These are phyloP conservation scores for Gymnopilus dilepis DNA, from an alignment of 768 basidiomycete genomes.

Conservation along the genomic window DNA sequence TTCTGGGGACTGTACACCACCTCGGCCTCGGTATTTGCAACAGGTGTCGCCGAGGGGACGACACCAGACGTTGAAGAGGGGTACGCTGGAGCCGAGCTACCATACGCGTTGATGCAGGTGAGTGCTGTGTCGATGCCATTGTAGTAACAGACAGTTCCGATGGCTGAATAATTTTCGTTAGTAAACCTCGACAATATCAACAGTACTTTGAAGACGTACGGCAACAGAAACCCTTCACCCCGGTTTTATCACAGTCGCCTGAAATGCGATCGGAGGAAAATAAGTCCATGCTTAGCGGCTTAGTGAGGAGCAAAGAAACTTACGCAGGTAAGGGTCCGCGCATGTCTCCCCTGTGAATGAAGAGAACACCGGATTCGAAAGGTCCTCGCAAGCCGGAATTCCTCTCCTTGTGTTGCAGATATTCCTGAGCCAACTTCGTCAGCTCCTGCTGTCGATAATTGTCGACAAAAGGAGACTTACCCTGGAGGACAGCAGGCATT, in stretches of 20 bases:
- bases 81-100: background rate
- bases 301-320: background rate
- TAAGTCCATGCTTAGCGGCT: background rate
- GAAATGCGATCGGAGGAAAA: background rate
- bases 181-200: background rate
- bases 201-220: background rate
- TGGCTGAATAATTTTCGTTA: background rate
- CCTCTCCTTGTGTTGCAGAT: background rate
- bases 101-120: background rate
- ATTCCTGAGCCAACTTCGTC: too few species aligned
- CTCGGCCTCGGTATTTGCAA: background rate
- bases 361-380: background rate
- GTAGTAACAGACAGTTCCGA: background rate
- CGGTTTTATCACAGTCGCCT: background rate
- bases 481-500: too few species aligned
- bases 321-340: background rate
- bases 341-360: background rate
- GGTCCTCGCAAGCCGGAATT: conserved; percentile 2
- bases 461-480: too few species aligned
- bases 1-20: background rate
- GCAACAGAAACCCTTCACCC: background rate
- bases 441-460: too few species aligned
- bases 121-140: background rate
- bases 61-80: background rate
- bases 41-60: background rate